Conservation (phyloP, 345 rosid genomes). For the Moricandia arvensis region DNA sequence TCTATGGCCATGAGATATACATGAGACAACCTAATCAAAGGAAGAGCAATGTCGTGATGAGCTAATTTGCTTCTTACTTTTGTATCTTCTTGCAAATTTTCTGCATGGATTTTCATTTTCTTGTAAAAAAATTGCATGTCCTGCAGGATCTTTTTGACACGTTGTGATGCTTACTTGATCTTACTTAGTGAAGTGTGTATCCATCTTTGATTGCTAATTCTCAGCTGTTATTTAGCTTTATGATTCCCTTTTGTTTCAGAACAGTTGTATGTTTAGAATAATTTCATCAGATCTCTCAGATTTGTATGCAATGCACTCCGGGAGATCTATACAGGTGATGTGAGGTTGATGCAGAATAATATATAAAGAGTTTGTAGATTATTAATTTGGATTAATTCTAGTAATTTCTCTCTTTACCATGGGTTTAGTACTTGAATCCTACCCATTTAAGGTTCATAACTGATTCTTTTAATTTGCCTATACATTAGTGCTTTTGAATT, state of each 20-base stretch:
- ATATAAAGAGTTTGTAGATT: background rate
- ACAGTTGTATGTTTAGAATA: background rate
- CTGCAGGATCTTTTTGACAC: constrained; percentile 18
- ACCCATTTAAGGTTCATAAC: constrained; percentile 9
- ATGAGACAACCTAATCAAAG: constrained; percentile 1
- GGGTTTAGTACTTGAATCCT: background rate
- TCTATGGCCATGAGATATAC: background rate
- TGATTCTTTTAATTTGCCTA: background rate
- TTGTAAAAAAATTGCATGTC: constrained; percentile 21
- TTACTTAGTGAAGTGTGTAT: background rate
- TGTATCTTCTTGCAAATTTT: background rate
- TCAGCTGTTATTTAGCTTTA: background rate
- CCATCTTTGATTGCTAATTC: constrained; percentile 14
- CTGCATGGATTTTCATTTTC: constrained; percentile 25
- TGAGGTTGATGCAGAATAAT: constrained; percentile 5
- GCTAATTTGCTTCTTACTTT: constrained; percentile 19
- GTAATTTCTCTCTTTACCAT: background rate
- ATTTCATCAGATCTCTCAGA: constrained; percentile 23
- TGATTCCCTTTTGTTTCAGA: background rate
- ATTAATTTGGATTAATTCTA: background rate
- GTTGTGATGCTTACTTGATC: constrained; percentile 18
- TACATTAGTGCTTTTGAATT: background rate
- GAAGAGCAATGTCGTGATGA: constrained; percentile 18
- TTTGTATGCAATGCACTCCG: constrained; percentile 16
- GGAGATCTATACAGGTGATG: constrained; percentile 11